phyloP scores from a whole-genome alignment of 192 early-diverging fungal genomes.

The Coemansia sp. region DNA sequence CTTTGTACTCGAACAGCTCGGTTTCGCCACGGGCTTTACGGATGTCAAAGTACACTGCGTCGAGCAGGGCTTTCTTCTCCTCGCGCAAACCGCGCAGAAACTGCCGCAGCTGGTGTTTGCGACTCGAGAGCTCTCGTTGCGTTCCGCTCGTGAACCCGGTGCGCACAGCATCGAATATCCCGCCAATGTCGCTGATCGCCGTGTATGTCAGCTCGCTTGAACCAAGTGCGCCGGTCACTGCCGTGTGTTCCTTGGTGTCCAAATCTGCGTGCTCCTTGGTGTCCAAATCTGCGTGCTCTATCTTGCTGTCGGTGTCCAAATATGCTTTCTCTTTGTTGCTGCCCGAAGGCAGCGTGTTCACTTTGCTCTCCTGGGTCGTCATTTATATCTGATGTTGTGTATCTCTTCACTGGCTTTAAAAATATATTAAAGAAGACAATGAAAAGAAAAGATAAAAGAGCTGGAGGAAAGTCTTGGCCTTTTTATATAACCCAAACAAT shows the following conservation, averaged over 20 bases:
- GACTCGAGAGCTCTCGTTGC: slow-evolving; percentile 20
- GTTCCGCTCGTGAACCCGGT: slow-evolving; percentile 45
- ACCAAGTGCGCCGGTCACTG: slow-evolving; percentile 26
- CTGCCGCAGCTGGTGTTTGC: slow-evolving; percentile 62
- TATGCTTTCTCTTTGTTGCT: too few species aligned
- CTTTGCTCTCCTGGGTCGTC: too few species aligned
- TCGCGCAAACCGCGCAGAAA: slow-evolving; percentile 62
- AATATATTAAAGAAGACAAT: too few species aligned
- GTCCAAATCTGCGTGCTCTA: too few species aligned
- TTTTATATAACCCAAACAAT: too few species aligned
- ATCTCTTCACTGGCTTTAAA: too few species aligned
- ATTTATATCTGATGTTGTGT: too few species aligned
- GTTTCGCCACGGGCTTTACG: slow-evolving; percentile 58
- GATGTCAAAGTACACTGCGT: slow-evolving; percentile 62
- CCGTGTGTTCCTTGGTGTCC: slow-evolving; percentile 26
- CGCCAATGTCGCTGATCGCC: slow-evolving; percentile 43
- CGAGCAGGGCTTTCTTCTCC: slow-evolving; percentile 57
- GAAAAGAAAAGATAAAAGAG: too few species aligned
- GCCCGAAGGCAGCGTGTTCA: too few species aligned
- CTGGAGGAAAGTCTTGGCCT: too few species aligned
- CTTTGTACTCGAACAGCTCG: slow-evolving; percentile 54
- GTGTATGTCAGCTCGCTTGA: slow-evolving; percentile 46
- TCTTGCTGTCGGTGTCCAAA: too few species aligned
- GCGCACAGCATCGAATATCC: slow-evolving; percentile 45
- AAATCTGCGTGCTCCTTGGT: slow-evolving; percentile 8